These are phyloP conservation scores for Candida michaelii DNA, from an alignment of 805 yeast species.

Conservation along the genomic window DNA sequence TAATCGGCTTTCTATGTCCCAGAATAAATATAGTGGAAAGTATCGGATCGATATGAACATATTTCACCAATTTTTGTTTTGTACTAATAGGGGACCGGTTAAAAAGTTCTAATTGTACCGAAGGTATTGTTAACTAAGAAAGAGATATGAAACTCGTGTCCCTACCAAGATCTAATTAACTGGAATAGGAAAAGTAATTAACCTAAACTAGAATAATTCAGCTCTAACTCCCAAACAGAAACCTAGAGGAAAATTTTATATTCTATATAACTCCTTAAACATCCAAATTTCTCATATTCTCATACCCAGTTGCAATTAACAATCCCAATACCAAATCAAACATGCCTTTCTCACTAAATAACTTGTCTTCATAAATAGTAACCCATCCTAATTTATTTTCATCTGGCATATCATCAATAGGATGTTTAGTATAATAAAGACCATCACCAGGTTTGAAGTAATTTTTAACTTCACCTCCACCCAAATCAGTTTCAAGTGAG, in stretches of 20 bases:
- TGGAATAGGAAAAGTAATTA: background rate
- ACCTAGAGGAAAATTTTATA: too few species aligned
- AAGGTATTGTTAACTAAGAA: too few species aligned
- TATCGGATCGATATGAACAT: too few species aligned
- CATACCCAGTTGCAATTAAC: slow-evolving; percentile 50
- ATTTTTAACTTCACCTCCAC: slow-evolving; percentile 23
- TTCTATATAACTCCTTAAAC: background rate
- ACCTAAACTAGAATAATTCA: background rate
- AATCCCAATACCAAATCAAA: slow-evolving; percentile 57
- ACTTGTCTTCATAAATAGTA: slow-evolving; percentile 52
- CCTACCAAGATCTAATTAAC: background rate
- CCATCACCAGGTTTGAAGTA: slow-evolving; percentile 59
- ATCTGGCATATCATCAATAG: slow-evolving; percentile 62
- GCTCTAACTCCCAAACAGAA: too few species aligned
- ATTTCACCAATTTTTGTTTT: too few species aligned
- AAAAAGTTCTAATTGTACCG: too few species aligned
- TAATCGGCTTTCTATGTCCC: too few species aligned
- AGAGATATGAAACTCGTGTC: background rate
- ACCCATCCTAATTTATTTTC: slow-evolving; percentile 65
- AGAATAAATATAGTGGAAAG: too few species aligned
- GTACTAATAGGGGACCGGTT: too few species aligned
- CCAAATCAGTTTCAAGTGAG: slow-evolving; percentile 22
- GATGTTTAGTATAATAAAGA: slow-evolving; percentile 39
- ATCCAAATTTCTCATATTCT: slow-evolving; percentile 6
- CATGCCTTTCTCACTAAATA: slow-evolving; percentile 39